phyloP scores from a whole-genome alignment of 768 basidiomycete genomes.

The Mrakia frigida region DNA sequence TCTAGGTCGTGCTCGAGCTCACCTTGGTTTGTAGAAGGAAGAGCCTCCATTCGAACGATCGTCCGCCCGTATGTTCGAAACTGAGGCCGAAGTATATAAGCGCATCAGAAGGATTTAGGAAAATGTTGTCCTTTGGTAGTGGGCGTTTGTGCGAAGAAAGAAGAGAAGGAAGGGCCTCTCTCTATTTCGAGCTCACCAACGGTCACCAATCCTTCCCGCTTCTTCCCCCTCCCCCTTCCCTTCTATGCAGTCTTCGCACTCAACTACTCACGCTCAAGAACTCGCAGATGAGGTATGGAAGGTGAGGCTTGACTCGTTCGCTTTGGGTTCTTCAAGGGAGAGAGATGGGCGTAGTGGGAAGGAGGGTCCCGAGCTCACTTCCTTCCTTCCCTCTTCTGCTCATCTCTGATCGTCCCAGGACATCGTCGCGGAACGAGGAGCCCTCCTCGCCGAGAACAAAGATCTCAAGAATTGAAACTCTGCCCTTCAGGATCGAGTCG shows the following conservation, averaged over 20 bases:
- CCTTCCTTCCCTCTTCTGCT: neutral
- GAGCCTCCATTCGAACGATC: too few species aligned
- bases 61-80: too few species aligned
- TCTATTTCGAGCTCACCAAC: neutral
- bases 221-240: neutral
- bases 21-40: too few species aligned
- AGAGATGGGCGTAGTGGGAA: too few species aligned
- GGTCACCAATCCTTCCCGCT: neutral
- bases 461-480: neutral
- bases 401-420: neutral
- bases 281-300: neutral
- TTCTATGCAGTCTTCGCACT: neutral
- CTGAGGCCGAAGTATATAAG: too few species aligned
- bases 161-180: neutral
- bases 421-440: neutral
- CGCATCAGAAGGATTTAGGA: neutral
- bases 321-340: neutral
- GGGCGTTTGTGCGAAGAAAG: neutral
- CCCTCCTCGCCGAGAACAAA: neutral
- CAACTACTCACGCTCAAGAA: neutral
- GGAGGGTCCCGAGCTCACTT: neutral
- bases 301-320: neutral
- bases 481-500: neutral
- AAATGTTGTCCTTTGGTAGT: neutral
- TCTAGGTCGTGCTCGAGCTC: too few species aligned